Evolutionary conservation across 2,329 filamentous ascomycete species (phyloP).

Genomic region (Beauveria sp.): DNA sequence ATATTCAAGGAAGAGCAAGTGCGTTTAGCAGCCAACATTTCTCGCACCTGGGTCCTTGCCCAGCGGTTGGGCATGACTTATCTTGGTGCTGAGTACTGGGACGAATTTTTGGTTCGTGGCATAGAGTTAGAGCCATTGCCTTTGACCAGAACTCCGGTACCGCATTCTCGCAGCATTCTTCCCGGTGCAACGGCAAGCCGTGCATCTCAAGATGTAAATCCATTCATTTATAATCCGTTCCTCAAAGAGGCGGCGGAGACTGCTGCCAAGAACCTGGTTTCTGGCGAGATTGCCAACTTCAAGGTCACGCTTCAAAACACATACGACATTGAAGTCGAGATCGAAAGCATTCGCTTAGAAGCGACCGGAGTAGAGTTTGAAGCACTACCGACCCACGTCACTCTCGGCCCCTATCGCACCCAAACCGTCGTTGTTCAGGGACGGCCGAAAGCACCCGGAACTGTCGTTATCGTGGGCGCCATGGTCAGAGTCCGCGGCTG

Average conservation of each 20-base stretch:
- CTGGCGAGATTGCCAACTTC: conserved; percentile 71
- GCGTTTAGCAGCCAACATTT: conserved; percentile 76
- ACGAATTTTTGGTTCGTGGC: conserved; percentile 82
- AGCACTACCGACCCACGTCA: conserved; percentile 53
- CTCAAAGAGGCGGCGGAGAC: conserved; percentile 58
- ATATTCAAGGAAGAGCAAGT: conserved; percentile 78
- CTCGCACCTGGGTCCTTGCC: conserved; percentile 72
- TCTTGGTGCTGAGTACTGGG: conserved; percentile 85
- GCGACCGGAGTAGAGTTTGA: conserved; percentile 67
- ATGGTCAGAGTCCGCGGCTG: conserved; percentile 75
- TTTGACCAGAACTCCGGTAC: conserved; percentile 53
- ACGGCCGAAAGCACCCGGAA: conserved; percentile 57
- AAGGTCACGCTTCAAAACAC: conserved; percentile 85
- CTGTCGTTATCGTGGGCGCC: conserved; percentile 69
- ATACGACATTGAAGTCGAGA: conserved; percentile 84
- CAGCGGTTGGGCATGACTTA: conserved; percentile 63
- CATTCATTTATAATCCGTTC: conserved; percentile 95
- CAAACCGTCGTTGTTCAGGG: conserved; percentile 70
- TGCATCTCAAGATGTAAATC: conserved; percentile 59
- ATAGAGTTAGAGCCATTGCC: conserved; percentile 61
- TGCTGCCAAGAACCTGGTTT: conserved; percentile 63
- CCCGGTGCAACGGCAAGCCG: conserved; percentile 42
- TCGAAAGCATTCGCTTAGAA: conserved; percentile 73
- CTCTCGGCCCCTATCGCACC: conserved; percentile 74
- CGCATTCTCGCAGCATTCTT: conserved; percentile 52